Base-by-base conservation (phyloP, 2,329 filamentous ascomycete species). In the Fusarium sp. region DNA sequence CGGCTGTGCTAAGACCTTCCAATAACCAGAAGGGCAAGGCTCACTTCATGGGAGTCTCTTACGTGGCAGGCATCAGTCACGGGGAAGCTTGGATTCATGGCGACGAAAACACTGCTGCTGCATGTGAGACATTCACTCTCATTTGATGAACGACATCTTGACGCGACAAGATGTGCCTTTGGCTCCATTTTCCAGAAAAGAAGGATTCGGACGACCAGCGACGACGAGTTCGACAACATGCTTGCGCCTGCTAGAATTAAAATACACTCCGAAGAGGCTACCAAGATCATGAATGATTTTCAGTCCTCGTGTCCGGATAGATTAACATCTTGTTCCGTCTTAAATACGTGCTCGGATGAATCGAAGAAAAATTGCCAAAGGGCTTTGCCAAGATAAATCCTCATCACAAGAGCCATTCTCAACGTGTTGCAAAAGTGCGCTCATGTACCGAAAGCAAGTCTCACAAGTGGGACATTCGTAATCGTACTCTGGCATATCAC, bases 381-480 rank as follows among this genome's bases (percentile, higher is more conserved):
- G n/a, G 4, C 51, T 24, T 22, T 55, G 7, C 29, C n/a, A 55
- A 35, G 4, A 12, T 14, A 56, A 29, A 56, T 31, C n/a, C 12
- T 72, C 69, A 8, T 66, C 27, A 3, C 77, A 79, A 1, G 29
- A 53, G 16, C 75, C 70, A 36, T 75, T 77, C 36, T 80, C 78
- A 1, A 60, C 70, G 44, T 79, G 77, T 22, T 80, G 73, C 2
- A 78, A 61, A 5, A 78, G 44, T 17, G 57, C 71, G 17, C 78
- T 77, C 24, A 80, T 51, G 0, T 17, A 57, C 9, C 4, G 38
- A 58, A 67, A 75, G 1, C 8, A 49, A 3, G 20, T 38, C 0
- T 64, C 33, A 58, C 77, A 80, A 5, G 55, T 67, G 5, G 60
- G 62, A 16, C 78, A 80, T 24, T 59, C 29, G 3, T 71, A 22